Evolutionary conservation across 768 basidiomycete species (phyloP), one percentile per base, ranked within the genome.

Genomic region (Arthromyces matolae): DNA sequence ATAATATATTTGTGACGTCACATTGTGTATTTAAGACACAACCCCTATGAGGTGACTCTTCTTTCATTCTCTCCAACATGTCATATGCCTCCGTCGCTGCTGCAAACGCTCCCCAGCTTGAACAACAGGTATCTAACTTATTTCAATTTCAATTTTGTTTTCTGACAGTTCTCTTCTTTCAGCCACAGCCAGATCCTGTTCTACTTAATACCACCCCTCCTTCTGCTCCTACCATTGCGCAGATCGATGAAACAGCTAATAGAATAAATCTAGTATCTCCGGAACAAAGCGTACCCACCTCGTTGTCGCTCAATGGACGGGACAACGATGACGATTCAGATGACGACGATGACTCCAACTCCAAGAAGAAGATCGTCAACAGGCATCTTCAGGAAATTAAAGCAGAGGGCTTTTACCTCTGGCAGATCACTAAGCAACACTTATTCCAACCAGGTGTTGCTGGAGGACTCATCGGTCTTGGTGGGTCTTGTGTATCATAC

Each of bases 71-170:
- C 45, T 7, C 53, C 46, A 57, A 56, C 60, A 88, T 87, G 84
- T 86, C 85, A 47, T 89, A 87, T 78, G 86, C 87, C 19, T 68
- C 77, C 25, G 78, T 84, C 59, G 78, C 82, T 49, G 77, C 78
- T 22, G 69, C 76, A 52, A 80, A 88, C 66, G 74, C 72, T 6
- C 75, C 75, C 12, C 72, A 79, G 5, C 59, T 63, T 4, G 68
- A 69, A 20, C 55, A 72, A 43, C 79, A 78, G 68, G 75, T 73
- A 56, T 41, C n/a, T n/a, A n/a, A n/a, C n/a, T n/a, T n/a, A 64
- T 64, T 10, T 23, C n/a, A 33, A 42, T 12, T 42, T 22, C 42
- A 32, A 10, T 25, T n/a, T 34, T n/a, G 12, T n/a, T 16, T 16
- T 18, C 29, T 19, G 16, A 20, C 32, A 42, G 42, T 52, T 35